phyloP scores from a whole-genome alignment of 257 asterid species.

The Cruciata laevipes region DNA sequence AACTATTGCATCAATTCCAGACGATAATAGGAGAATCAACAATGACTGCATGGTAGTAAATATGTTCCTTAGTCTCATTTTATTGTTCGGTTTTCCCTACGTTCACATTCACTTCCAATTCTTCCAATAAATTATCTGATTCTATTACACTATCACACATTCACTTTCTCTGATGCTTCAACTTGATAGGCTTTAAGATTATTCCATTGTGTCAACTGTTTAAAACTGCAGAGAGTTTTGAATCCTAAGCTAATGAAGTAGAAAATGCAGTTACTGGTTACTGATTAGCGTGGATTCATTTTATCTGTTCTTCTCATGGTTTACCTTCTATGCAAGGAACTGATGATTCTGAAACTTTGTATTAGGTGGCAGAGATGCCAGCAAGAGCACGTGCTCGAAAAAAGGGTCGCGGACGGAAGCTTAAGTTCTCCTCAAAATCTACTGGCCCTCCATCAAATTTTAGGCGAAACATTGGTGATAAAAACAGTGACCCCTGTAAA shows the following conservation, averaged over 20 bases:
- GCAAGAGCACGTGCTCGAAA: constrained; percentile 80
- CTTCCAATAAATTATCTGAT: background rate
- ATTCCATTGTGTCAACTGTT: background rate
- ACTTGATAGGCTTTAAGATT: background rate
- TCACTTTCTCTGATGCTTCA: too few relatives aligned
- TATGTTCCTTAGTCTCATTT: constrained; percentile 10
- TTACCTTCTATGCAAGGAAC: background rate
- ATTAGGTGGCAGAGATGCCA: constrained; percentile 50
- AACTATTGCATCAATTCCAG: constrained; percentile 31
- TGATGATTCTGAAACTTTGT: constrained; percentile 10
- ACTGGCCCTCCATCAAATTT: constrained; percentile 97
- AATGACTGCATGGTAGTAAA: constrained; percentile 53
- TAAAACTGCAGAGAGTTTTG: background rate
- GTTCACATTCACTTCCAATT: background rate
- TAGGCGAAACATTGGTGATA: constrained; percentile 76
- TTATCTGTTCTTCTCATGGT: background rate
- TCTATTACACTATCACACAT: too few relatives aligned
- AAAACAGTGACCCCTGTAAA: constrained; percentile 65
- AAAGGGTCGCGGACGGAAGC: constrained; percentile 84
- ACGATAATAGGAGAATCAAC: constrained; percentile 47
- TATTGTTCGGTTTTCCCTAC: background rate
- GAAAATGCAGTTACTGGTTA: background rate
- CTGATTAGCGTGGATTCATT: background rate
- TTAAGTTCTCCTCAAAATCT: constrained; percentile 87
- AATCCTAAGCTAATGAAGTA: background rate